Evolutionary conservation across 495 filamentous ascomycete genomes (phyloP).

Genomic region (Aspergillus affinis): DNA sequence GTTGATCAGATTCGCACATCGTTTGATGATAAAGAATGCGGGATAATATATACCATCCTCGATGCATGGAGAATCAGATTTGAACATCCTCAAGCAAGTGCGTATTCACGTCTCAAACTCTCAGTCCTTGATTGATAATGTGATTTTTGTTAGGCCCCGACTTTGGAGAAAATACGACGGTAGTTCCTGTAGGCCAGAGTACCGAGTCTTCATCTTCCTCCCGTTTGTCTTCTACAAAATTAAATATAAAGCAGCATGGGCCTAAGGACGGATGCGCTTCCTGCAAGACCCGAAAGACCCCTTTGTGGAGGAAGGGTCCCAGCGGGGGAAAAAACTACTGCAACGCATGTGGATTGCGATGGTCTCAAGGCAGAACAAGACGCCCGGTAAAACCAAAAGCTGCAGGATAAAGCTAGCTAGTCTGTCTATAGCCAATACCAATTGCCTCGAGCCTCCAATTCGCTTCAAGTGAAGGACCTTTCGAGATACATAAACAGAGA

Average conservation of each 20-base stretch:
- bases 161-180: not conserved
- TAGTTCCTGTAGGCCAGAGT: not conserved
- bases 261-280: not conserved
- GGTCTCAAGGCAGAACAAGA: not conserved
- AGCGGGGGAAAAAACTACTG: not conserved
- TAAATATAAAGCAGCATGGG: not conserved
- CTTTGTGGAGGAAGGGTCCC: not conserved
- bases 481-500: not conserved
- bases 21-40: not conserved
- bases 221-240: not conserved
- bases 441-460: not conserved
- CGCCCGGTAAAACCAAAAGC: not conserved
- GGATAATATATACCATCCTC: not conserved
- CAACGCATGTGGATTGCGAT: not conserved
- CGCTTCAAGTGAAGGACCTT: not conserved
- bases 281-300: not conserved
- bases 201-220: not conserved
- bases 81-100: not conserved
- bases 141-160: not conserved
- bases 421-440: not conserved
- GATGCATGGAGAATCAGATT: not conserved
- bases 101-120: not conserved
- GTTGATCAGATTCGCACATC: not conserved
- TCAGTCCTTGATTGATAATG: not conserved
- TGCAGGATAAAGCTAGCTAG: not conserved